Base-by-base conservation (phyloP, 768 basidiomycete genomes). In the Galerina marginata region DNA sequence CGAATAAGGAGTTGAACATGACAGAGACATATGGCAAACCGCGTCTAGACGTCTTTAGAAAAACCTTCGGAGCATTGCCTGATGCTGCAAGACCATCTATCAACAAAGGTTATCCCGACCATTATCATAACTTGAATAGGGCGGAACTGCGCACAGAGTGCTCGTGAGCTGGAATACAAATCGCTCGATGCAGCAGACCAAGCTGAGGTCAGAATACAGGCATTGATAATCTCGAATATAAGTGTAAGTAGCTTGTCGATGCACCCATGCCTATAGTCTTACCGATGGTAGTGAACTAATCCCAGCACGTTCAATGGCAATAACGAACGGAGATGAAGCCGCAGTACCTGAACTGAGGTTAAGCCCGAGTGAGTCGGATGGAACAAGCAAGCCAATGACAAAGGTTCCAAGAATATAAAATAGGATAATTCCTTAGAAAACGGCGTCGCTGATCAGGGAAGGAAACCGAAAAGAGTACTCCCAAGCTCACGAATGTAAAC, bases 161-260 rank as follows among this genome's bases (percentile, higher is more conserved):
- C 91, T 56, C 92, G 87, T 15, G 94, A 95, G 47, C 90, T 89
- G 3, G 93, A 95, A 77, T 94, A 96, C 47, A 97, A 73, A 71
- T 96, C 94, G 71, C 90, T 91, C 23, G 89, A 89, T 6, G 92
- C 93, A 37, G 95, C 95, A 26, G 95, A 96, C 90, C 92, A 95
- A 5, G 95, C 95, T 2, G 94, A 93, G 39, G 91, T 93, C 63
- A 99, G 75, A 12, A 96, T 80, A 71, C 85, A 87, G 4, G 90
- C 91, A 68, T 93, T 94, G 70, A 93, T 92, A 40, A 93, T 78
- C 88, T 90, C 9, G 54, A 37, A 1, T 5, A 7, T 23, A 46
- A 50, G 29, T 33, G 56, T n/a, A 16, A 26, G 25, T 29, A 29
- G n/a, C 12, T 15, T 37, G 36, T 20, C 6, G 29, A 33, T 36